Evolutionary conservation across 257 asterid genomes (phyloP).

Genomic region (Catharanthus roseus): DNA sequence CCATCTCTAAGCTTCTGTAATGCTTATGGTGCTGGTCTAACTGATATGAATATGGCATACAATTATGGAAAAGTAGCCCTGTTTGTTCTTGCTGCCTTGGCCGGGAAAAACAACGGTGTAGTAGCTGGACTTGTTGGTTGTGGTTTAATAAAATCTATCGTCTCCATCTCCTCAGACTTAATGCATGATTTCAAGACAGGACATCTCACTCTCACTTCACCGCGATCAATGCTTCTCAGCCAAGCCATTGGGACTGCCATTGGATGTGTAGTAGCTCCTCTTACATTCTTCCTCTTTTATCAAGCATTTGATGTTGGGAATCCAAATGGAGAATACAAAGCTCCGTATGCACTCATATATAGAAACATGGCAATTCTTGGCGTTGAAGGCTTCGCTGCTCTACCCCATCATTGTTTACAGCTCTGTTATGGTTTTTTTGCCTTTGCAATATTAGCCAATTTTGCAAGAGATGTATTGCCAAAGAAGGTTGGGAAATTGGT

Average conservation of each 20-base stretch:
- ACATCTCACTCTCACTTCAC: conserved; percentile 35
- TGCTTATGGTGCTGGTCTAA: conserved; percentile 41
- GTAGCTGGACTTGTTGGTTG: conserved; percentile 38
- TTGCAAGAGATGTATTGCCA: conserved; percentile 22
- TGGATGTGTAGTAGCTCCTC: conserved; percentile 35
- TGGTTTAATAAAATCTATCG: conserved; percentile 34
- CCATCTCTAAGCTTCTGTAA: conserved; percentile 43
- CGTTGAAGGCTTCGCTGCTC: conserved; percentile 37
- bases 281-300: conserved; percentile 33
- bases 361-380: conserved; percentile 39
- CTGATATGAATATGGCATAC: conserved; percentile 42
- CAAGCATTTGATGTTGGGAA: conserved; percentile 31
- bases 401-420: conserved; percentile 30
- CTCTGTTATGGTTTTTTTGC: conserved; percentile 30
- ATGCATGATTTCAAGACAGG: conserved; percentile 44
- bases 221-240: conserved; percentile 36
- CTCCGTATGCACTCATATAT: conserved; percentile 36
- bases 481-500: conserved; percentile 16
- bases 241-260: conserved; percentile 33
- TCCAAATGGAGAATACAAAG: conserved; percentile 28
- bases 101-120: conserved; percentile 34
- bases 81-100: conserved; percentile 30
- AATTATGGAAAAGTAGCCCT: conserved; percentile 40
- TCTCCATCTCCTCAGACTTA: conserved; percentile 30
- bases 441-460: conserved; percentile 23